These are phyloP conservation scores for Patellifolia procumbens DNA, from an alignment of 179 eudicot species.

Conservation along the genomic window DNA sequence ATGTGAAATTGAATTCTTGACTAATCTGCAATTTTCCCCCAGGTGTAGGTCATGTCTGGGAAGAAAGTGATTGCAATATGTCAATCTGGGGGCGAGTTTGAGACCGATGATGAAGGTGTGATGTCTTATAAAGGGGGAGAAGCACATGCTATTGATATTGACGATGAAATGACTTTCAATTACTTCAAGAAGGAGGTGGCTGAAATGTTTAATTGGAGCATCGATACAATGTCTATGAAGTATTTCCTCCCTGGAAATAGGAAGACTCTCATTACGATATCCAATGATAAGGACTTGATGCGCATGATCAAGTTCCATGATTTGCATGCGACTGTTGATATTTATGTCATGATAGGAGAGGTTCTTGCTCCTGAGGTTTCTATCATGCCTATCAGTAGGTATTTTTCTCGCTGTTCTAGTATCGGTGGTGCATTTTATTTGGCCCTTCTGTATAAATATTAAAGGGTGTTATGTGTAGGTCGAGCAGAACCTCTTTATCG, in stretches of 20 bases:
- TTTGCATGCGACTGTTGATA: constrained; percentile 51
- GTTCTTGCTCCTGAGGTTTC: constrained; percentile 57
- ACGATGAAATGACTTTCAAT: constrained; percentile 51
- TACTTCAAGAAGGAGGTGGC: constrained; percentile 70
- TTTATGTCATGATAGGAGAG: constrained; percentile 66
- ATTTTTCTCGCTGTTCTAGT: constrained; percentile 32
- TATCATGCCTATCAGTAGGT: constrained; percentile 80
- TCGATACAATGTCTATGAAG: constrained; percentile 50
- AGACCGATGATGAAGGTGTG: constrained; percentile 53
- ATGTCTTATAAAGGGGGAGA: constrained; percentile 82
- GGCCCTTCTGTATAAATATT: constrained; percentile 17
- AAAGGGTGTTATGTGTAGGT: constrained; percentile 53
- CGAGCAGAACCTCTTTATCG: constrained; percentile 76
- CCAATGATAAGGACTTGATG: constrained; percentile 84
- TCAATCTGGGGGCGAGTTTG: constrained; percentile 80
- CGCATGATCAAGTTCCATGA: constrained; percentile 80
- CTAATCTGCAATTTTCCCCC: neutral
- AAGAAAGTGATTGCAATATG: constrained; percentile 82
- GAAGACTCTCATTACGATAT: constrained; percentile 75
- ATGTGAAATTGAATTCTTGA: constrained; percentile 1
- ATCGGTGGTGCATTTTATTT: neutral
- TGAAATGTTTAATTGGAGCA: constrained; percentile 65
- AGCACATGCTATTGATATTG: constrained; percentile 91
- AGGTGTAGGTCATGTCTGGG: constrained; percentile 53
- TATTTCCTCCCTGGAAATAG: constrained; percentile 85